Evolutionary conservation across 2,329 filamentous ascomycete genomes (phyloP).

Genomic region (Exophiala spinifera): DNA sequence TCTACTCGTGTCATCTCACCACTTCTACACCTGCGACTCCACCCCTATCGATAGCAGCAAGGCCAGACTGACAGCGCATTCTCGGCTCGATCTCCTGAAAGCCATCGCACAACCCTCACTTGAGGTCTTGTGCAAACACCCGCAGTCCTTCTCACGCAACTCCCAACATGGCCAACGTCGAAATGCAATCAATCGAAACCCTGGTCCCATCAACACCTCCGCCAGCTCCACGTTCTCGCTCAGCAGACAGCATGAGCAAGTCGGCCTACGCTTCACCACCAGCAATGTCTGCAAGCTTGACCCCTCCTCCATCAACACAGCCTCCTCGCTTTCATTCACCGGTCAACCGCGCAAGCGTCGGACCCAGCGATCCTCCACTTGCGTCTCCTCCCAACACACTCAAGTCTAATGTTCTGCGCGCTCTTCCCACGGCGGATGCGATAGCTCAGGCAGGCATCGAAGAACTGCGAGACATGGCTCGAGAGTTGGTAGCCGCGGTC

Average conservation of each 20-base stretch:
- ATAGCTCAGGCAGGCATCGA: slow-evolving; percentile 52
- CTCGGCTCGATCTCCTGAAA: not conserved
- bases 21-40: slow-evolving; percentile 2
- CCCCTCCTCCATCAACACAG: slow-evolving; percentile 27
- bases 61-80: slow-evolving; percentile 6
- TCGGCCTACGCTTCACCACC: slow-evolving; percentile 24
- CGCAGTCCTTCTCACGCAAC: not conserved
- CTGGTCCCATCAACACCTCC: slow-evolving; percentile 24
- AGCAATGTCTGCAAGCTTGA: slow-evolving; percentile 25
- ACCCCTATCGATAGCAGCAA: slow-evolving; percentile 11
- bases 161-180: slow-evolving; percentile 11
- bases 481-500: slow-evolving; percentile 53
- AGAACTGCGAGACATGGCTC: slow-evolving; percentile 54
- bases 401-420: slow-evolving; percentile 42
- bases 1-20: not conserved
- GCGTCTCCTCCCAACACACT: slow-evolving; percentile 49
- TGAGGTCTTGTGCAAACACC: not conserved
- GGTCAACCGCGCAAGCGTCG: slow-evolving; percentile 9
- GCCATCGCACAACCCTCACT: not conserved
- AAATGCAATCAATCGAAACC: slow-evolving; percentile 1
- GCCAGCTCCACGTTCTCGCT: slow-evolving; percentile 16
- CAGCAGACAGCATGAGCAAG: slow-evolving; percentile 24
- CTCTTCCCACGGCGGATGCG: slow-evolving; percentile 49
- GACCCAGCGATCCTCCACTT: slow-evolving; percentile 13
- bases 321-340: slow-evolving; percentile 25